Percentiles rank a stretch among this genome's conserved stretches.
Conservation (phyloP, 306 rosid genomes). For the Rosa persica region DNA sequence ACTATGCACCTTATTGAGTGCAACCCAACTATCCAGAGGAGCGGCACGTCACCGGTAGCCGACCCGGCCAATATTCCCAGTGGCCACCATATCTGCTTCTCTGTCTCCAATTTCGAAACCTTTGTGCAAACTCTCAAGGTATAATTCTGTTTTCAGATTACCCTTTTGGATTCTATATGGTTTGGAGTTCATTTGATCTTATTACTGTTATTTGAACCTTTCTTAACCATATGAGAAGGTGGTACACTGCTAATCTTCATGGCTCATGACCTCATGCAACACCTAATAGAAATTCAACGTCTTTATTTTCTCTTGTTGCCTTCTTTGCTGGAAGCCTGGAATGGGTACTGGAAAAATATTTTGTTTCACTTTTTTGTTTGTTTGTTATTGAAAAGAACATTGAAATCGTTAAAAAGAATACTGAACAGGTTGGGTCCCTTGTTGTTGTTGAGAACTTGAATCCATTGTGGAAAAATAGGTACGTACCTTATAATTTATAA, state of each 20-base stretch:
- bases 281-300: neutral
- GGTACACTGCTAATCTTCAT: no score
- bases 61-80: constrained; percentile 71
- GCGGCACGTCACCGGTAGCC: constrained; percentile 48
- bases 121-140: constrained; percentile 62
- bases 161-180: neutral
- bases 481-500: no score
- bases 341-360: neutral
- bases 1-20: constrained; percentile 67
- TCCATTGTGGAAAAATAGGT: no score
- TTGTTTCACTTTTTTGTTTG: neutral
- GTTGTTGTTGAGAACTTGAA: no score
- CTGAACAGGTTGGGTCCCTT: no score
- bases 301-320: neutral
- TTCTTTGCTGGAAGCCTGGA: neutral
- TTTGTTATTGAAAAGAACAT: no score
- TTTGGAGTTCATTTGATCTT: neutral
- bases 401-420: no score
- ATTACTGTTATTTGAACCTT: neutral
- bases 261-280: neutral
- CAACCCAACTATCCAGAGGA: constrained; percentile 47
- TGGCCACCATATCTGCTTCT: constrained; percentile 85
- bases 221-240: neutral
- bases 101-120: constrained; percentile 61
- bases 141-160: neutral